Conservation (phyloP, 2,329 filamentous ascomycete species). For the Penicillium oxalicum region DNA sequence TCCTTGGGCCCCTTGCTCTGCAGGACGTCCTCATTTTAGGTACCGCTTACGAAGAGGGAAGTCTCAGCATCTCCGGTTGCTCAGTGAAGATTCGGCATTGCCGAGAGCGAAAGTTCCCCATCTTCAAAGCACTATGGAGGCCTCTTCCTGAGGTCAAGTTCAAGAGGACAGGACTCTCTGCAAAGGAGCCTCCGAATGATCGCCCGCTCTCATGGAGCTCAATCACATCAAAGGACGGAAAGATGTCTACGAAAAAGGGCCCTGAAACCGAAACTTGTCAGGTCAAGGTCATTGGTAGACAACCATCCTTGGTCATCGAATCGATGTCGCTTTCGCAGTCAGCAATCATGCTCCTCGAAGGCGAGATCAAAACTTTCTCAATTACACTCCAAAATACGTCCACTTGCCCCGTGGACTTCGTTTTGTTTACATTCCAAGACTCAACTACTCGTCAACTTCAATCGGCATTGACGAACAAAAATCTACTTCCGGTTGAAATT, state of each 20-base stretch:
- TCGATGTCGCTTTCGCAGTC: constrained; percentile 74
- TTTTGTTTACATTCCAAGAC: constrained; percentile 84
- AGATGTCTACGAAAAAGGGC: constrained; percentile 28
- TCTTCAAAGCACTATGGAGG: constrained; percentile 72
- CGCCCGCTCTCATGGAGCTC: constrained; percentile 42
- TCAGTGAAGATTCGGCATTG: constrained; percentile 75
- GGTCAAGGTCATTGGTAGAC: constrained; percentile 70
- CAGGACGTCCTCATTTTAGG: constrained; percentile 70
- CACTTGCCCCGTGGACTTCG: constrained; percentile 68
- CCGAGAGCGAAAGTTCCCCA: constrained; percentile 72
- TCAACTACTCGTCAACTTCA: constrained; percentile 75
- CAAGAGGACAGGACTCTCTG: constrained; percentile 64
- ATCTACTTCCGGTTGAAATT: constrained; percentile 69
- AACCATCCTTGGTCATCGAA: constrained; percentile 71
- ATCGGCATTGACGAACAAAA: constrained; percentile 66
- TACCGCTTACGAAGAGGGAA: constrained; percentile 60
- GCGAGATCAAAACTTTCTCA: constrained; percentile 71
- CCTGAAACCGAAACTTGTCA: constrained; percentile 37
- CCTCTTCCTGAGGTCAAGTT: constrained; percentile 64
- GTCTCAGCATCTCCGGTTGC: constrained; percentile 70
- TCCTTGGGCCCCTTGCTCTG: constrained; percentile 75
- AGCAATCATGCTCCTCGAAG: constrained; percentile 87
- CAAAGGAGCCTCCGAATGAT: constrained; percentile 49
- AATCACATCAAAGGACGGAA: constrained; percentile 33
- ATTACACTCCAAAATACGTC: constrained; percentile 78